Evolutionary conservation across 495 filamentous ascomycete genomes (phyloP).

Genomic region (Niebla homalea): DNA sequence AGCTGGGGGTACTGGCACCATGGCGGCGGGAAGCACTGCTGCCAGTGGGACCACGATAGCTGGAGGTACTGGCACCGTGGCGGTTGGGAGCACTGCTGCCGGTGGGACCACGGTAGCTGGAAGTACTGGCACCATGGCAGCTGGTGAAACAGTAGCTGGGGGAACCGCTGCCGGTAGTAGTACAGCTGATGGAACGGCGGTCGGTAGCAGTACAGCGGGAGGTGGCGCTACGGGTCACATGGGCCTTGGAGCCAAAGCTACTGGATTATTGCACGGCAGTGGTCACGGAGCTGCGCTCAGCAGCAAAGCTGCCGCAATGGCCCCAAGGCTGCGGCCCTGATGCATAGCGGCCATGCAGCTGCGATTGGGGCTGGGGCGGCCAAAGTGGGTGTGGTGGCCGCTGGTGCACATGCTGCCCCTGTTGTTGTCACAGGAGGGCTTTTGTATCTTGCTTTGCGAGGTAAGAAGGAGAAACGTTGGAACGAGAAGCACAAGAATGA

Average conservation of each 20-base stretch:
- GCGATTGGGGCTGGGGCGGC: not conserved
- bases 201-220: not conserved
- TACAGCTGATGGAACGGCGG: not conserved
- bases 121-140: not conserved
- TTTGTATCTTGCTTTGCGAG: not conserved
- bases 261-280: not conserved
- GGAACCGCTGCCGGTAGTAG: not conserved
- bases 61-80: not conserved
- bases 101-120: not conserved
- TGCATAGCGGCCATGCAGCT: slow-evolving; percentile 1
- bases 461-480: not conserved
- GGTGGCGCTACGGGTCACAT: not conserved
- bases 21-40: not conserved
- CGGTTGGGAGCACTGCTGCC: not conserved
- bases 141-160: not conserved
- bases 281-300: not conserved
- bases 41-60: not conserved
- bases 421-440: not conserved
- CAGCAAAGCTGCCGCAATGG: not conserved
- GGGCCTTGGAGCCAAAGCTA: not conserved
- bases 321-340: not conserved
- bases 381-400: slow-evolving; percentile 2
- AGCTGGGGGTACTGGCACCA: not conserved
- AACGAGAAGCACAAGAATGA: not conserved
- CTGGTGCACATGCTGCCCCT: not conserved